Evolutionary conservation across 1,139 yeast genomes (phyloP).

Genomic region (Candida tetrigidarum): DNA sequence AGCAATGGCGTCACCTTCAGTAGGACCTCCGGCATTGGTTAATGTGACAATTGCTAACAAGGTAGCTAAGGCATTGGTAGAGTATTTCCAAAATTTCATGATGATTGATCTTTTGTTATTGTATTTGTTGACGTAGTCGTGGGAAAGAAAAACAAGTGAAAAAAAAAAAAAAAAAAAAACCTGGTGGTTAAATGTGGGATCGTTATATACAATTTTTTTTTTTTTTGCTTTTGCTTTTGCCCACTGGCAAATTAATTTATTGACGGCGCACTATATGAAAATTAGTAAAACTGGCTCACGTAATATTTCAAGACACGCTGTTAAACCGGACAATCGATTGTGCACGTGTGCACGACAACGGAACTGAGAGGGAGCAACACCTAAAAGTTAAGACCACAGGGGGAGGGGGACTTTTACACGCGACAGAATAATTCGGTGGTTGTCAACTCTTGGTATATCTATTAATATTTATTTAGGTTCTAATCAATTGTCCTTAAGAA

Average conservation of each 20-base stretch:
- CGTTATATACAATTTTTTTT: background rate
- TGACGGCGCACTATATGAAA: too few species aligned
- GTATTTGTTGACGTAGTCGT: background rate
- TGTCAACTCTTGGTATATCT: too few species aligned
- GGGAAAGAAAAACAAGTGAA: background rate
- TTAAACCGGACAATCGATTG: too few species aligned
- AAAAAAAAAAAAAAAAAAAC: background rate
- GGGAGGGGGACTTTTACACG: too few species aligned
- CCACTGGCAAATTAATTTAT: constrained; percentile 1
- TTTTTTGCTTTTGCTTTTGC: too few species aligned
- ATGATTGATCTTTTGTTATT: background rate
- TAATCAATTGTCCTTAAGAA: too few species aligned
- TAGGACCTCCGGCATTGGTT: constrained; percentile 41
- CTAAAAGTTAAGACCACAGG: too few species aligned
- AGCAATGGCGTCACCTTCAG: constrained; percentile 67
- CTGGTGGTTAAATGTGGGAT: background rate
- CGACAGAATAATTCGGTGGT: too few species aligned
- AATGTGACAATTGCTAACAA: constrained; percentile 42
- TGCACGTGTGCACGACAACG: too few species aligned
- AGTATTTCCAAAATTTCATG: constrained; percentile 49
- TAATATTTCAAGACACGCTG: constrained; percentile 6
- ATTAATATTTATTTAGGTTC: too few species aligned
- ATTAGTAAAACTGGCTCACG: too few species aligned
- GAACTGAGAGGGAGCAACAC: too few species aligned
- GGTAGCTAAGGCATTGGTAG: constrained; percentile 42